Conservation (phyloP, 208 protist genomes). For the Vickermania ingenoplastis region DNA sequence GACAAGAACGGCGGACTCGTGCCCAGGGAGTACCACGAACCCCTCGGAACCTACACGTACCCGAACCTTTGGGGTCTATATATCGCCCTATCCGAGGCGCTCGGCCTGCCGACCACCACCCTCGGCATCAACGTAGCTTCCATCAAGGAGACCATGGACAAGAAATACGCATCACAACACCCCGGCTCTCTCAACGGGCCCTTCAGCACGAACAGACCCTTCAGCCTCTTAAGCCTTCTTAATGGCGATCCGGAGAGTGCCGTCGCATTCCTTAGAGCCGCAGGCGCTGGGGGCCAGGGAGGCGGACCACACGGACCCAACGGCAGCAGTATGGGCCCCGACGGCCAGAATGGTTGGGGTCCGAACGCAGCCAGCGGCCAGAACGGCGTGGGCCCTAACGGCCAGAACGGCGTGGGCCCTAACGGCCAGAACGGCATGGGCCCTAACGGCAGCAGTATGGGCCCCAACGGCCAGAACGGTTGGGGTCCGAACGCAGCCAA, state of each 20-base stretch:
- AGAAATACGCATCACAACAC: background rate
- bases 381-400: background rate
- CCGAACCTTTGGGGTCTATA: background rate
- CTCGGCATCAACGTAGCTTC: background rate
- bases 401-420: background rate
- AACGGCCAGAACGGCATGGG: background rate
- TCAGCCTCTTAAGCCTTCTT: background rate
- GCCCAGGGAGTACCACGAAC: background rate
- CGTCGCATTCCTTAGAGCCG: background rate
- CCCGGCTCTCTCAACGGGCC: background rate
- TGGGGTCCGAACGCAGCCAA: background rate
- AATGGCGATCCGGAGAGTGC: background rate
- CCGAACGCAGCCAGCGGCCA: background rate
- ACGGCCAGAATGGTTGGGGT: background rate
- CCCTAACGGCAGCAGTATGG: background rate
- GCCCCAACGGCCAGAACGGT: background rate
- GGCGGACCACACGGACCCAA: background rate
- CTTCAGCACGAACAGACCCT: background rate
- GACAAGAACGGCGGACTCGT: background rate
- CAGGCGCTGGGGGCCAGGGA: background rate
- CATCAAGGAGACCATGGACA: slow-evolving; percentile 1
- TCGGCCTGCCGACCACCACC: background rate
- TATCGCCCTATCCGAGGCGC: background rate
- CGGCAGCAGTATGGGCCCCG: background rate
- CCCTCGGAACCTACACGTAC: background rate